phyloP scores from a whole-genome alignment of 306 rosid genomes.

The Dryas octopetala region DNA sequence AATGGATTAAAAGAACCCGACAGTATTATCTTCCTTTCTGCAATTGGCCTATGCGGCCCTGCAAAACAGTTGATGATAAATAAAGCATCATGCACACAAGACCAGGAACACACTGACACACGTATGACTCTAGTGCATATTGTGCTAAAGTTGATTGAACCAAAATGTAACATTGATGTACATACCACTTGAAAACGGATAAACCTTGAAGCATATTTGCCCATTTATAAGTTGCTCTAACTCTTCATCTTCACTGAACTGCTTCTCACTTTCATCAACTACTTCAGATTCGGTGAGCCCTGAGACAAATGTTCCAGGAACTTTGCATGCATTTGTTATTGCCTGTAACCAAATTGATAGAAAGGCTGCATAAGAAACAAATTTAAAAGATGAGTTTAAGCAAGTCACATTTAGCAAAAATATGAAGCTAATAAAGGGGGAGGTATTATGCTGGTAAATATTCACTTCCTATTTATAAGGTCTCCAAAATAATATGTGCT shows the following conservation, averaged over 20 bases:
- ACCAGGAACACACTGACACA: background rate
- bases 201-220: constrained; percentile 74
- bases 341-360: constrained; percentile 62
- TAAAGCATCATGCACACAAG: background rate
- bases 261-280: constrained; percentile 53
- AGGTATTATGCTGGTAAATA: background rate
- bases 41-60: constrained; percentile 37
- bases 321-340: constrained; percentile 75
- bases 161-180: constrained; percentile 10
- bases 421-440: background rate
- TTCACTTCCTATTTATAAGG: background rate
- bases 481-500: background rate
- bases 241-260: constrained; percentile 69
- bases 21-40: constrained; percentile 72
- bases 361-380: constrained; percentile 37
- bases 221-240: constrained; percentile 79
- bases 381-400: constrained; percentile 5
- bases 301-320: constrained; percentile 56
- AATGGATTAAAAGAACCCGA: constrained; percentile 93
- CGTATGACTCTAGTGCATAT: background rate
- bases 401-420: background rate
- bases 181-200: constrained; percentile 76
- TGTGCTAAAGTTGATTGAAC: constrained; percentile 7
- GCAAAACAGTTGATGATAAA: constrained; percentile 23
- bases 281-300: constrained; percentile 65